Evolutionary conservation across 768 basidiomycete genomes (phyloP).

Genomic region (Termitomyces sp.): DNA sequence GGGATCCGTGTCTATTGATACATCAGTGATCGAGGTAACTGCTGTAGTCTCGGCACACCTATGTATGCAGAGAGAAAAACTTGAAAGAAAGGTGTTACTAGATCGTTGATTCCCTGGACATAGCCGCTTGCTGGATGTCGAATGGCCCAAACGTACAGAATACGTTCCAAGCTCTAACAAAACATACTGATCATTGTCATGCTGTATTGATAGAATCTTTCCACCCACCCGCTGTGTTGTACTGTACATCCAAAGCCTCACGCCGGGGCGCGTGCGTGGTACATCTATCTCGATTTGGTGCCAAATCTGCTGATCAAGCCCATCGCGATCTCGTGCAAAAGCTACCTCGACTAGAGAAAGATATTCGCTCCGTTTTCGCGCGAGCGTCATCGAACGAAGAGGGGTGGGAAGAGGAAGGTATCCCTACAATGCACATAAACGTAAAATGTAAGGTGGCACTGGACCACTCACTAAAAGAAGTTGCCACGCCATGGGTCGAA

Average conservation of each 20-base stretch:
- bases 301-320: conserved; percentile 96
- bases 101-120: conserved; percentile 98
- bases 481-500: conserved; percentile 93
- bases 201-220: conserved; percentile 1
- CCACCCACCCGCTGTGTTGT: conserved; percentile 78
- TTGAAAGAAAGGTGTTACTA: conserved; percentile 96
- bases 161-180: conserved; percentile 81
- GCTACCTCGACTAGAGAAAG: conserved; percentile 83
- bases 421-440: conserved; percentile 47
- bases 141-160: conserved; percentile 98
- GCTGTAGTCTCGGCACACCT: conserved; percentile 39
- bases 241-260: conserved; percentile 85
- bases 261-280: conserved; percentile 89
- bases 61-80: conserved; percentile 96
- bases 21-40: conserved; percentile 1
- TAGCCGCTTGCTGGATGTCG: conserved; percentile 98
- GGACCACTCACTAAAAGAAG: conserved; percentile 72
- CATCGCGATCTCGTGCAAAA: conserved; percentile 80
- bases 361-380: conserved; percentile 90
- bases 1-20: conserved; percentile 74
- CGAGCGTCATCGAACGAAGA: conserved; percentile 69
- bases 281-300: conserved; percentile 99
- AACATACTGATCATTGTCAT: conserved; percentile 12
- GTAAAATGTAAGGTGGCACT: not conserved
- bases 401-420: conserved; percentile 85